phyloP scores from a whole-genome alignment of 805 yeast genomes.

The Schizosaccharomyces pombe region ASM294v3 CU329670.1:3492001-3492500 shows the following conservation, averaged over 20 bases:
- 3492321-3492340: not conserved
- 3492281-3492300: not conserved
- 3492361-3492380: not conserved
- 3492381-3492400: not conserved
- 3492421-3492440: too few relatives aligned
- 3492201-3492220: not conserved
- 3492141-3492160: not conserved
- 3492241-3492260: not conserved
- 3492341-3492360: not conserved
- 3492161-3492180: not conserved
- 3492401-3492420: too few relatives aligned
- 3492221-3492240: not conserved
- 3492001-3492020: conserved; percentile 96
- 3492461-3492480: too few relatives aligned
- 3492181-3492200: not conserved
- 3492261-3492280: not conserved
- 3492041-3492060: conserved; percentile 40
- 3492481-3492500: too few relatives aligned
- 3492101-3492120: conserved; percentile 74
- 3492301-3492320: not conserved
- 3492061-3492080: conserved; percentile 9
- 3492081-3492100: conserved; percentile 46
- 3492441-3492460: too few relatives aligned
- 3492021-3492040: conserved; percentile 77
- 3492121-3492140: conserved; percentile 32